Evolutionary conservation across 78 protist genomes (phyloP), one percentile per base, ranked within the genome.

Genomic region (Dictyostelium capitatum): DNA sequence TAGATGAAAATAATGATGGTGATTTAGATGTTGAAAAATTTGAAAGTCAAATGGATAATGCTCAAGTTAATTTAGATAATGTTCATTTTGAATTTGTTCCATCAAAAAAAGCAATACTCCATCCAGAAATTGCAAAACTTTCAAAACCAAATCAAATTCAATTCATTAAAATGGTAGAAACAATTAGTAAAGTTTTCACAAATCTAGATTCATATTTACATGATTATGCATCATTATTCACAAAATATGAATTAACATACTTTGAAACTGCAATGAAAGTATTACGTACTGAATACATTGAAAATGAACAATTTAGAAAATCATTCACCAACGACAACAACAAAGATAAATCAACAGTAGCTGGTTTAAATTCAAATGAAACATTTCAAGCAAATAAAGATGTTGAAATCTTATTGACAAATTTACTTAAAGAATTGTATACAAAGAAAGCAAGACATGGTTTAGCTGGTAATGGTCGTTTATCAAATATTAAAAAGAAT

Each of bases 141-240:
- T 67, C 75, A 12, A 67, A 67, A 67, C 75, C 41, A 67, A 67
- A 67, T 15, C 75, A 67, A 67, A 1, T 28, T 15, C 48, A 67
- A 32, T 67, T 67, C 48, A 67, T 67, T 25, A 67, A 19, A 32
- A 32, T 32, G 43, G 75, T 67, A 4, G 47, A 32, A 12, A 32
- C 48, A 9, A 67, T 67, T n/a, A 28, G 43, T 15, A 25, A 19
- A 46, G 54, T 46, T 73, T 46, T 37, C 54, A 4, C 3, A 0
- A n/a, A n/a, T 14, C 41, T 73, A 9, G 80, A 73, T 37, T 5
- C 10, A 0, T 67, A 32, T 17, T 17, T 67, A 4, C 12, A 6
- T 1, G 2, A 32, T 15, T 32, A 67, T 32, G 23, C n/a, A 14
- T 15, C 11, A 67, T 5, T 5, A 32, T 67, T 67, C 11, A 67